Percentiles rank a stretch among this genome's conserved stretches.
These are phyloP conservation scores for Blepharisma japonicum DNA, from an alignment of 73 alveolate species.

Conservation along the genomic window DNA sequence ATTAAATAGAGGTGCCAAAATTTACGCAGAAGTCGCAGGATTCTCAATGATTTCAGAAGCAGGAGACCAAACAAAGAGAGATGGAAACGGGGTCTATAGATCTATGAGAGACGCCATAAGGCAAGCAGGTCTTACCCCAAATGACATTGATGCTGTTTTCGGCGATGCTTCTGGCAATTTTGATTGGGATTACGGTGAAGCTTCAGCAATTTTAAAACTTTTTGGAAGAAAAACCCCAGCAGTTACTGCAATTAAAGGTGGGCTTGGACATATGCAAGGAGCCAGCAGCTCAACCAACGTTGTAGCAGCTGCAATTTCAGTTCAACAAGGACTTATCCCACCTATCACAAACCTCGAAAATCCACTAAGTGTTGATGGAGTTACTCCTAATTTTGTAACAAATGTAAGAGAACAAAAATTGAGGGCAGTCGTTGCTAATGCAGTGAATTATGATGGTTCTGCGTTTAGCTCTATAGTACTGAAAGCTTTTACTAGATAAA, in stretches of 20 bases:
- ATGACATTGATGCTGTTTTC: constrained; percentile 50
- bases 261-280: background rate
- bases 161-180: constrained; percentile 72
- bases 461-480: background rate
- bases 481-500: background rate
- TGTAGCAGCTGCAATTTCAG: background rate
- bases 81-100: constrained; percentile 58
- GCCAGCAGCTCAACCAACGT: background rate
- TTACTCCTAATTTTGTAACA: background rate
- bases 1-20: constrained; percentile 58
- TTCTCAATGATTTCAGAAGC: constrained; percentile 64
- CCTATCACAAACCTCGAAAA: background rate
- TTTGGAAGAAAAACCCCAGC: constrained; percentile 10
- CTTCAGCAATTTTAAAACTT: constrained; percentile 39
- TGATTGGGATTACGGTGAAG: constrained; percentile 70
- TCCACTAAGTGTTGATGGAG: background rate
- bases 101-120: constrained; percentile 56
- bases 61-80: constrained; percentile 48
- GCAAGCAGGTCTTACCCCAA: constrained; percentile 54
- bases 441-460: background rate
- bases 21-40: constrained; percentile 69
- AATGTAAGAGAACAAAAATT: background rate
- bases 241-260: background rate
- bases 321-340: background rate
- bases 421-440: constrained; percentile 1